A percentile compares a stretch with the other conserved stretches of the same genome.
Evolutionary conservation across 2,329 filamentous ascomycete species (phyloP).

Genomic region (Hypoxylon sp.): DNA sequence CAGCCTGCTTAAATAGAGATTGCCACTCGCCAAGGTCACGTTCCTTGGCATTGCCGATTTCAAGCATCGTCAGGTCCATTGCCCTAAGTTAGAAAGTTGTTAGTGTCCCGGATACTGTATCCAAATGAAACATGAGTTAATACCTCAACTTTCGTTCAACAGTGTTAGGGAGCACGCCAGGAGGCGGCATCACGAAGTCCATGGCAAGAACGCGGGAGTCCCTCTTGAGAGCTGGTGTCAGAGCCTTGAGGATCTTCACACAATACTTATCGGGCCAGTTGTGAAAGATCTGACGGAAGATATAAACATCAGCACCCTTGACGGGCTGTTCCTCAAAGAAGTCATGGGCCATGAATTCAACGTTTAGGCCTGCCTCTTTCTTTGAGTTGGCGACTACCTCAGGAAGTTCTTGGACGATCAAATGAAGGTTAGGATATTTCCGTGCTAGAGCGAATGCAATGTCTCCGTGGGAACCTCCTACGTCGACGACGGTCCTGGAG

Average conservation of each 20-base stretch:
- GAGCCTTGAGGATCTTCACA: slow-evolving; percentile 48
- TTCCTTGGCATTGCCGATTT: slow-evolving; percentile 30
- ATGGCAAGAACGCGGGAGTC: slow-evolving; percentile 16
- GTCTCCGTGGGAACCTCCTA: slow-evolving; percentile 25
- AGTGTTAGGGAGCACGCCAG: slow-evolving; percentile 9
- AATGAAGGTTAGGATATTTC: slow-evolving; percentile 10
- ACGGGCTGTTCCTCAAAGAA: slow-evolving; percentile 60
- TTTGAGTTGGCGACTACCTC: slow-evolving; percentile 19
- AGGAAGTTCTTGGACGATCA: slow-evolving; percentile 34
- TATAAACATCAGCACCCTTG: slow-evolving; percentile 56
- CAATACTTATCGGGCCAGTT: slow-evolving; percentile 60
- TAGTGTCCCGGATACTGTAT: not conserved
- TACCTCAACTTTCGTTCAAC: slow-evolving; percentile 24
- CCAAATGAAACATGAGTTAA: not conserved
- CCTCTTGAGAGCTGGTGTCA: slow-evolving; percentile 37
- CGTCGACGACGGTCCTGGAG: slow-evolving; percentile 10
- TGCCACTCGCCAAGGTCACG: slow-evolving; percentile 26
- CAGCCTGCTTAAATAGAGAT: slow-evolving; percentile 19
- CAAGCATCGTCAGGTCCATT: slow-evolving; percentile 32
- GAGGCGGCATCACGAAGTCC: slow-evolving; percentile 19
- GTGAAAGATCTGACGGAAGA: slow-evolving; percentile 61
- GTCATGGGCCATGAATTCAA: slow-evolving; percentile 55
- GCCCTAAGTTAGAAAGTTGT: not conserved
- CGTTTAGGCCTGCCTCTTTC: slow-evolving; percentile 4
- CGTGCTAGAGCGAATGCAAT: slow-evolving; percentile 14